phyloP scores from a whole-genome alignment of 1,139 yeast genomes.

The Pichia sp. region DNA sequence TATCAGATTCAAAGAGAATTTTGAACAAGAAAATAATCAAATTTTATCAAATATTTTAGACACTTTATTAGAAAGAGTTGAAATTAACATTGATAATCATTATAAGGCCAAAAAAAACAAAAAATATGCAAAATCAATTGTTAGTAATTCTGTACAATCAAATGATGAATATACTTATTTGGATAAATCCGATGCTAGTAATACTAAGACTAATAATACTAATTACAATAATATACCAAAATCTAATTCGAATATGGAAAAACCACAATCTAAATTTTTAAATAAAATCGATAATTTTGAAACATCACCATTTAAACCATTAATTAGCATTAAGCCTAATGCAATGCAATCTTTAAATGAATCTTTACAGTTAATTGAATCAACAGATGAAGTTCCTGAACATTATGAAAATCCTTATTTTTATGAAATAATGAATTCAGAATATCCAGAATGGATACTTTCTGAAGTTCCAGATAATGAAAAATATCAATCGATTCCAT shows the following conservation, averaged over 20 bases:
- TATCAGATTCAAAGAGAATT: slow-evolving; percentile 32
- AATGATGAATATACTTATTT: slow-evolving; percentile 38
- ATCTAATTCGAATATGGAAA: slow-evolving; percentile 39
- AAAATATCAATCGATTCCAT: slow-evolving; percentile 54
- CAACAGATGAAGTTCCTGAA: slow-evolving; percentile 42
- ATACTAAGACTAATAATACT: slow-evolving; percentile 14
- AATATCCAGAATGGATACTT: slow-evolving; percentile 60
- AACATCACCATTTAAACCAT: slow-evolving; percentile 68
- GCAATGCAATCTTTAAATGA: slow-evolving; percentile 52
- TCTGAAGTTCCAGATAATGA: slow-evolving; percentile 24
- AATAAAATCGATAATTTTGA: slow-evolving; percentile 61
- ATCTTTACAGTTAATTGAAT: slow-evolving; percentile 36
- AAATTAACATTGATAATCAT: slow-evolving; percentile 52
- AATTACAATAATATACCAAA: slow-evolving; percentile 19
- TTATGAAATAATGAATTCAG: slow-evolving; percentile 63
- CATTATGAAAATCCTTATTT: slow-evolving; percentile 81
- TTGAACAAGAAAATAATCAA: slow-evolving; percentile 52
- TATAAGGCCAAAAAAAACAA: slow-evolving; percentile 18
- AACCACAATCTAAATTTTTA: slow-evolving; percentile 68
- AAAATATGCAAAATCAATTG: background rate
- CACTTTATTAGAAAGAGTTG: slow-evolving; percentile 66
- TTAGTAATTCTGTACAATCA: slow-evolving; percentile 7
- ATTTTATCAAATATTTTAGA: slow-evolving; percentile 60
- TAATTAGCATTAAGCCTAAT: slow-evolving; percentile 65
- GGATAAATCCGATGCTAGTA: slow-evolving; percentile 36